Conservation (phyloP, 164 flowering plant species). For the Vitis amurensis region DNA sequence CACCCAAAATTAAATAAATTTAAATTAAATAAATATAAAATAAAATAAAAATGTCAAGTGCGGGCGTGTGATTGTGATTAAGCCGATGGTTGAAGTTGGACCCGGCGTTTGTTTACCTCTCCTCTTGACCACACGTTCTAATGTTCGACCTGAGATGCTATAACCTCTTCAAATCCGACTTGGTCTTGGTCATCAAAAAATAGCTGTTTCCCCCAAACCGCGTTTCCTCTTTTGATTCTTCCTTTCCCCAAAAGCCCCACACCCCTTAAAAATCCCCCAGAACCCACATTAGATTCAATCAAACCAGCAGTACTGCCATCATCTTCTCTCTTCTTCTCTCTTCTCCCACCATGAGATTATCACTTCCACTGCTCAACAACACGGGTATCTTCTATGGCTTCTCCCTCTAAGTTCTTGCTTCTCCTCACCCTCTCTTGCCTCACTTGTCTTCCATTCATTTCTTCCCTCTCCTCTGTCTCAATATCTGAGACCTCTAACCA, state of each 20-base stretch:
- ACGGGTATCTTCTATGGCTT: constrained; percentile 31
- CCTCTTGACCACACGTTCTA: too few relatives aligned
- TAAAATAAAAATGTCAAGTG: too few relatives aligned
- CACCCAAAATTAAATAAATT: too few relatives aligned
- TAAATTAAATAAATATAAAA: too few relatives aligned
- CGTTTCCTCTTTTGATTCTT: not conserved
- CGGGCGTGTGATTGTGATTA: too few relatives aligned
- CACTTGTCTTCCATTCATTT: constrained; percentile 11
- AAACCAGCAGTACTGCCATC: not conserved
- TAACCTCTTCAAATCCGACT: constrained; percentile 3
- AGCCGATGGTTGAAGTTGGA: too few relatives aligned
- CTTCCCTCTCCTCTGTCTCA: constrained; percentile 54
- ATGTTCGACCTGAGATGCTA: too few relatives aligned
- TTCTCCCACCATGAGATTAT: constrained; percentile 17
- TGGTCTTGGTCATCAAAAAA: constrained; percentile 17
- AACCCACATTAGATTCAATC: too few relatives aligned
- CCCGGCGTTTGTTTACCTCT: too few relatives aligned
- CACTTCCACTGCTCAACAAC: not conserved
- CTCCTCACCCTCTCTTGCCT: constrained; percentile 6
- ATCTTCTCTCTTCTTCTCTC: not conserved
- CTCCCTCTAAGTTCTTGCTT: constrained; percentile 3
- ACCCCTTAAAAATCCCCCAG: not conserved
- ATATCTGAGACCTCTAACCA: constrained; percentile 48
- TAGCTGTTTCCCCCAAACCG: too few relatives aligned
- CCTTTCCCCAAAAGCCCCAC: not conserved